phyloP scores from a whole-genome alignment of 2,329 filamentous ascomycete species.

The Colletotrichum paranaense region DNA sequence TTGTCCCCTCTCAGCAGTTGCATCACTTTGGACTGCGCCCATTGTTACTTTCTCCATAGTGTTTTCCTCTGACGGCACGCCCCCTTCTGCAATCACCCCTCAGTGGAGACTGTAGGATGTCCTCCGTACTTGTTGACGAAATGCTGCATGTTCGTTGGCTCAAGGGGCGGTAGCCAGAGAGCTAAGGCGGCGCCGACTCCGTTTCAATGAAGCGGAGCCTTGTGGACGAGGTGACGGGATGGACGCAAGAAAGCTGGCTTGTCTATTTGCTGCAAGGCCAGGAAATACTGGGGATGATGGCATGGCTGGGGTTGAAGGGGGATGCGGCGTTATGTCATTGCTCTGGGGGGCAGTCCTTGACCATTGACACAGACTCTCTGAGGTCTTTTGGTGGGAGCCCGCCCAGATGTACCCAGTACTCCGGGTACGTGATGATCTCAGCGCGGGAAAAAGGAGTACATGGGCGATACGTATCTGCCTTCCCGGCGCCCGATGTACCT shows the following conservation, averaged over 20 bases:
- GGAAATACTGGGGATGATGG: constrained; percentile 31
- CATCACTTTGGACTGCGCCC: not conserved
- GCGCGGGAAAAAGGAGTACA: not conserved
- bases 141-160: constrained; percentile 26
- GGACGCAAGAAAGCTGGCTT: not conserved
- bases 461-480: not conserved
- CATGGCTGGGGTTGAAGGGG: constrained; percentile 23
- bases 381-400: not conserved
- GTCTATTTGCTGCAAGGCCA: constrained; percentile 20
- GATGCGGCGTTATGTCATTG: constrained; percentile 35
- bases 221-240: constrained; percentile 20
- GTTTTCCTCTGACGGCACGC: constrained; percentile 1
- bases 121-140: constrained; percentile 21
- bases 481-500: not conserved
- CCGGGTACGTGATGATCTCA: not conserved
- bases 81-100: not conserved
- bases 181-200: constrained; percentile 27
- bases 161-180: constrained; percentile 14
- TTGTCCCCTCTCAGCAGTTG: not conserved
- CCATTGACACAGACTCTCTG: constrained; percentile 9
- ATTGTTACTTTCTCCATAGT: not conserved
- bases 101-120: constrained; percentile 1
- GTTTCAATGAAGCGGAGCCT: constrained; percentile 35
- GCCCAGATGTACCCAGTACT: not conserved
- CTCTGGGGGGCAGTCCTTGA: constrained; percentile 22